Percentiles rank a stretch among this genome's conserved stretches.
phyloP scores from a whole-genome alignment of 768 basidiomycete genomes.

The Suillus fuscotomentosus region DNA sequence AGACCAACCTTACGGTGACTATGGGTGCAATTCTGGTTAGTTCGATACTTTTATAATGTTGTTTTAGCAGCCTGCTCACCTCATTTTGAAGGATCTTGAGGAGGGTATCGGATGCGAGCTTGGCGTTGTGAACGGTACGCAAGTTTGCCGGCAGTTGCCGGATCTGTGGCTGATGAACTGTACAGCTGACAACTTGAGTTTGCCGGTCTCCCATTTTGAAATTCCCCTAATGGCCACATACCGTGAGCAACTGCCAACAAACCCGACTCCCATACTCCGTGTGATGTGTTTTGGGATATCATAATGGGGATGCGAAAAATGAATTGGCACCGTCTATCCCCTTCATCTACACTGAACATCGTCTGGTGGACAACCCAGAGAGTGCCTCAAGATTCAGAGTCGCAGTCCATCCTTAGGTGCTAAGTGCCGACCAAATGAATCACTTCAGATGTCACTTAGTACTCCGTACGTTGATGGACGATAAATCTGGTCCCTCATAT shows the following conservation, averaged over 20 bases:
- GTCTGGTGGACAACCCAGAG: not conserved
- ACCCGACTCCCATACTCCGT: not conserved
- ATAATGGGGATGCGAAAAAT: not conserved
- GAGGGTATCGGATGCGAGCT: slow-evolving; percentile 10
- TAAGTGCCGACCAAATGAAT: not conserved
- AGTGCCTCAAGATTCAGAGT: not conserved
- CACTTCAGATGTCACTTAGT: not conserved
- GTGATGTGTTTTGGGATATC: not conserved
- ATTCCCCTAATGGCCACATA: slow-evolving; percentile 14
- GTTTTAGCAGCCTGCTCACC: slow-evolving; percentile 38
- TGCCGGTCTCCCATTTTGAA: slow-evolving; percentile 5
- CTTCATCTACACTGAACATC: not conserved
- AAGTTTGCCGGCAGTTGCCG: slow-evolving; percentile 25
- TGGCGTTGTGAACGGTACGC: not conserved
- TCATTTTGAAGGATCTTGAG: slow-evolving; percentile 51
- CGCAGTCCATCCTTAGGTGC: not conserved
- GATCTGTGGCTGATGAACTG: slow-evolving; percentile 29
- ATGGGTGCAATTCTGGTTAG: slow-evolving; percentile 21
- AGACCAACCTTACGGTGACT: slow-evolving; percentile 84
- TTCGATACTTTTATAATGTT: not conserved
- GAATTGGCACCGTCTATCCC: not conserved
- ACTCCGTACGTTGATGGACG: not conserved
- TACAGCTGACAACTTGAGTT: slow-evolving; percentile 18
- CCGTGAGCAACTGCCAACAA: not conserved
- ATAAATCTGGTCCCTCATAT: too few relatives aligned